These are phyloP conservation scores for Penicillium paxilli DNA, from an alignment of 495 filamentous ascomycete species.

Conservation along the genomic window DNA sequence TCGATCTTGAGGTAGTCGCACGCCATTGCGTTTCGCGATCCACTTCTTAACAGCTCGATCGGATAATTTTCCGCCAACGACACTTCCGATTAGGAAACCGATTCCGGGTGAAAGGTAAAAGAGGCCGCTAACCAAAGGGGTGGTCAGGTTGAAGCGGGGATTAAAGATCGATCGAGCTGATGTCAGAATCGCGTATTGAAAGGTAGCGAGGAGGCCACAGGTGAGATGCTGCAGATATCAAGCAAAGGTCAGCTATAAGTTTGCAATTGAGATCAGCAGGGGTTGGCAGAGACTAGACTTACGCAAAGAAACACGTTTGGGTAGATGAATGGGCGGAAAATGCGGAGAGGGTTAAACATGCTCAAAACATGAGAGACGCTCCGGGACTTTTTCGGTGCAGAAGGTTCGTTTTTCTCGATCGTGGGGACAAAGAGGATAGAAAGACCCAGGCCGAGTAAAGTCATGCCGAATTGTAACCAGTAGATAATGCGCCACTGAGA, in stretches of 20 bases:
- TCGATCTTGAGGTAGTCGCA: constrained; percentile 70
- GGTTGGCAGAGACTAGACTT: constrained; percentile 1
- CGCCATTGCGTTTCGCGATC: constrained; percentile 55
- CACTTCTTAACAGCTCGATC: constrained; percentile 65
- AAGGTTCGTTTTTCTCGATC: constrained; percentile 20
- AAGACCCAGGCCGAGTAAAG: constrained; percentile 37
- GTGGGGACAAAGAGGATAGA: constrained; percentile 42
- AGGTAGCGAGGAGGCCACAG: constrained; percentile 64
- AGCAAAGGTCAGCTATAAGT: constrained; percentile 6
- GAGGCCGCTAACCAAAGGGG: constrained; percentile 67
- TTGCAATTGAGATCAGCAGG: not conserved
- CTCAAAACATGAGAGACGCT: constrained; percentile 14
- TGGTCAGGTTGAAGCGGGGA: constrained; percentile 66
- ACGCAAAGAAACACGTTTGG: constrained; percentile 46
- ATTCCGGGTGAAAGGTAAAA: constrained; percentile 76
- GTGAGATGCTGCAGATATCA: constrained; percentile 50
- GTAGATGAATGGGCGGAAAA: constrained; percentile 36
- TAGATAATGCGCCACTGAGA: constrained; percentile 56
- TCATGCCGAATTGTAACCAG: constrained; percentile 58
- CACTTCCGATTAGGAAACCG: constrained; percentile 69
- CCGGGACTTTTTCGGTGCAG: not conserved
- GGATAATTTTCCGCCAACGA: constrained; percentile 68
- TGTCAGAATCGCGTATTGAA: constrained; percentile 70
- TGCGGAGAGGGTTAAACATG: constrained; percentile 41
- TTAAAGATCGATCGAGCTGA: constrained; percentile 74